phyloP scores from a whole-genome alignment of 805 yeast species.

The Ogataea philodendri region DNA sequence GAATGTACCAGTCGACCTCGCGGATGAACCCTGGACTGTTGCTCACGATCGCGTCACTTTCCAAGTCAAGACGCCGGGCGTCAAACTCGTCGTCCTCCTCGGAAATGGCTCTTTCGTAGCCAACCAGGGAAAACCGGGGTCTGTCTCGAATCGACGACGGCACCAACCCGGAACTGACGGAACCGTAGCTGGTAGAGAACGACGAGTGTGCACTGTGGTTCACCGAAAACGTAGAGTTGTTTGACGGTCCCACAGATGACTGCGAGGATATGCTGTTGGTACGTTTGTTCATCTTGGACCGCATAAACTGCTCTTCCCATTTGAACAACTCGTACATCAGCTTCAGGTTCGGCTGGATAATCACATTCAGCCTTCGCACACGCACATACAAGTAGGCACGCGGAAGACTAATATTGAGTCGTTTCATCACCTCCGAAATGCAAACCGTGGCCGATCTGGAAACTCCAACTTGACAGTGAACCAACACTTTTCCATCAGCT shows the following conservation, averaged over 20 bases:
- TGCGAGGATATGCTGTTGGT: constrained; percentile 24
- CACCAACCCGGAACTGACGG: constrained; percentile 17
- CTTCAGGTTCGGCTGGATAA: constrained; percentile 89
- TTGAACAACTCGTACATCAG: constrained; percentile 87
- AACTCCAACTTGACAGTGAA: constrained; percentile 95
- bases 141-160: constrained; percentile 20
- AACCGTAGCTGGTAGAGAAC: constrained; percentile 27
- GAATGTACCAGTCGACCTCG: constrained; percentile 82
- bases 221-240: constrained; percentile 18
- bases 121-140: constrained; percentile 15
- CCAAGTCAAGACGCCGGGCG: constrained; percentile 17
- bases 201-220: constrained; percentile 26
- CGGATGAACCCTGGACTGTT: constrained; percentile 40
- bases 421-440: constrained; percentile 89
- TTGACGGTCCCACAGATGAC: constrained; percentile 17
- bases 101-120: constrained; percentile 18
- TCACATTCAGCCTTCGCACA: constrained; percentile 83
- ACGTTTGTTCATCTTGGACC: constrained; percentile 11
- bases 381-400: constrained; percentile 86
- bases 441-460: constrained; percentile 94
- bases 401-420: constrained; percentile 64
- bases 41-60: constrained; percentile 34
- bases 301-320: constrained; percentile 48
- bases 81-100: constrained; percentile 24
- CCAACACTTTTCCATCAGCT: constrained; percentile 54